phyloP scores from a whole-genome alignment of 768 basidiomycete species.

The Ephemerocybe angulata region DNA sequence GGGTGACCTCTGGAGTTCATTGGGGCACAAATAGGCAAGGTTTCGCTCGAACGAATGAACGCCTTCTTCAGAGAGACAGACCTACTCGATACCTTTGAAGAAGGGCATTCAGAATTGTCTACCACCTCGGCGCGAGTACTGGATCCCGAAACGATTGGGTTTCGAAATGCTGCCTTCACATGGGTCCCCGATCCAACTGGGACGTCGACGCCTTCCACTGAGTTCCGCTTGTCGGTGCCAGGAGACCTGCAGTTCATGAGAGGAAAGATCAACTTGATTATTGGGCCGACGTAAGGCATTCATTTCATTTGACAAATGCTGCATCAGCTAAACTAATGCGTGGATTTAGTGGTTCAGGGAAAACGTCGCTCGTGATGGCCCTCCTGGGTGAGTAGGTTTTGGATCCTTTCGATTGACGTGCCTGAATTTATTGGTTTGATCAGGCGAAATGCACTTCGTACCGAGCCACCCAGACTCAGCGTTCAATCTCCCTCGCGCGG shows the following conservation, averaged over 20 bases:
- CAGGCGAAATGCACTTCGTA: conserved; percentile 66
- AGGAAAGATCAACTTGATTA: conserved; percentile 51
- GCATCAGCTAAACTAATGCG: not conserved
- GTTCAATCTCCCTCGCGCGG: conserved; percentile 66
- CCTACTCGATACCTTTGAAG: conserved; percentile 31
- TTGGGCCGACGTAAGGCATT: conserved; percentile 47
- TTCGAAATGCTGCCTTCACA: conserved; percentile 50
- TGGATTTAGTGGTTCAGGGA: conserved; percentile 40
- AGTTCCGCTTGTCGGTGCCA: conserved; percentile 49
- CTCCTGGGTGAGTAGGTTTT: conserved; percentile 36
- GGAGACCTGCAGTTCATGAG: conserved; percentile 53
- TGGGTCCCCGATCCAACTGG: conserved; percentile 45
- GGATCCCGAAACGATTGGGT: conserved; percentile 38
- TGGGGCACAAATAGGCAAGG: conserved; percentile 38
- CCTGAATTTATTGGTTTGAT: not conserved
- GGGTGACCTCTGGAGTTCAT: no score
- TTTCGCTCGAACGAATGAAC: conserved; percentile 54
- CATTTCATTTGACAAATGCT: not conserved
- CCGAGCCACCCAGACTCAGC: conserved; percentile 51
- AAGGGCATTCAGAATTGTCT: not conserved
- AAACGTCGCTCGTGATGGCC: conserved; percentile 62
- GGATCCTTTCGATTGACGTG: not conserved
- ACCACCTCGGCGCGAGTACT: not conserved
- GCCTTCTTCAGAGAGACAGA: conserved; percentile 28
- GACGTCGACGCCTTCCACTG: conserved; percentile 22